phyloP scores from a whole-genome alignment of 2,329 filamentous ascomycete species.

The Fusarium pseudonygamai region DNA sequence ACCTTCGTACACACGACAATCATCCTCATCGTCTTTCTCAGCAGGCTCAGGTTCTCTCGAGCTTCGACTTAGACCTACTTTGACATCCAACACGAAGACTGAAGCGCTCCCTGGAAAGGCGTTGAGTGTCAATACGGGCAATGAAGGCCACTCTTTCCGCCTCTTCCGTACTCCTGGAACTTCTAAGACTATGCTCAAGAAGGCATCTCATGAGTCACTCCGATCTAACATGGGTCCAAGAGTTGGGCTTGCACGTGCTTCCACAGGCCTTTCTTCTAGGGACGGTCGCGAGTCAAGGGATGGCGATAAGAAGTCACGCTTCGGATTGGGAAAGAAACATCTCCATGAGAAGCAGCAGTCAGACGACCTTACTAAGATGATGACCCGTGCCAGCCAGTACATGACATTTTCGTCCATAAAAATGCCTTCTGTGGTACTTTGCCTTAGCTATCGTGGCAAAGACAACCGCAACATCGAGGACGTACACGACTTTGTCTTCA shows the following conservation, averaged over 20 bases:
- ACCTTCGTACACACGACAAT: conserved; percentile 56
- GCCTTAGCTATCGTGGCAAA: conserved; percentile 95
- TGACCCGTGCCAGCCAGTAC: conserved; percentile 91
- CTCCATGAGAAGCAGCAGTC: conserved; percentile 70
- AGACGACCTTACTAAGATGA: conserved; percentile 97
- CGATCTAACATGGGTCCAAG: conserved; percentile 54
- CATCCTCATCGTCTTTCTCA: conserved; percentile 56
- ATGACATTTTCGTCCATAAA: conserved; percentile 98
- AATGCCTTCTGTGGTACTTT: conserved; percentile 93
- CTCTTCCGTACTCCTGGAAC: conserved; percentile 59
- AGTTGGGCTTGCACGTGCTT: conserved; percentile 54
- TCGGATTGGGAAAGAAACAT: conserved; percentile 62
- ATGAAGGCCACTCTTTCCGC: conserved; percentile 61
- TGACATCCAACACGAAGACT: conserved; percentile 65
- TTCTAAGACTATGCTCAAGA: conserved; percentile 59
- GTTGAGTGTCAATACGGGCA: conserved; percentile 58
- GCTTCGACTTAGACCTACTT: conserved; percentile 82
- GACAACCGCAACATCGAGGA: conserved; percentile 96
- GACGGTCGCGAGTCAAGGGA: conserved; percentile 50
- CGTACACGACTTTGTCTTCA: conserved; percentile 97
- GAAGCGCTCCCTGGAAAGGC: conserved; percentile 56
- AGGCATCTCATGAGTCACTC: conserved; percentile 67
- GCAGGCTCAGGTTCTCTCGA: conserved; percentile 80
- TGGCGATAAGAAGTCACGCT: conserved; percentile 64
- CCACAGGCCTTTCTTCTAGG: conserved; percentile 57